Evolutionary conservation across 176 grass and related monocot genomes (phyloP).

Genomic region (Aechmea fasciata): DNA sequence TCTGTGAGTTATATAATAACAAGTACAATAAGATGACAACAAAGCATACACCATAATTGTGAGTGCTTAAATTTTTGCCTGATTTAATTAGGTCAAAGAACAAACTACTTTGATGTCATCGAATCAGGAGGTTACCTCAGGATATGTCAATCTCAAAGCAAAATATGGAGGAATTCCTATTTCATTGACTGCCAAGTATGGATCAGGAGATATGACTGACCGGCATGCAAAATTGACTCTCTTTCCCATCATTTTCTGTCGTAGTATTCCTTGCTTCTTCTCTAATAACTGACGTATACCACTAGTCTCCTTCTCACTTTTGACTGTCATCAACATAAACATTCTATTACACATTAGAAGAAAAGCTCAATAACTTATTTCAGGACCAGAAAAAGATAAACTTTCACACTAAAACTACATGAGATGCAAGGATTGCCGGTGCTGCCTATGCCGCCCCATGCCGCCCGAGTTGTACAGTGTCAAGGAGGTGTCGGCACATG

Average conservation of each 20-base stretch:
- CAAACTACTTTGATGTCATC: conserved; percentile 5
- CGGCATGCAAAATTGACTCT: conserved; percentile 96
- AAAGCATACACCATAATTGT: too few species aligned
- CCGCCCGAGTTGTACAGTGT: too few species aligned
- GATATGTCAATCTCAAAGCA: conserved; percentile 72
- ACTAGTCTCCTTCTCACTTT: conserved; percentile 43
- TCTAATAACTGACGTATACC: conserved; percentile 77
- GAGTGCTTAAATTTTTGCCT: background rate
- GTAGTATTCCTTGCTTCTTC: conserved; percentile 84
- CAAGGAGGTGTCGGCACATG: too few species aligned
- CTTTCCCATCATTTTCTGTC: conserved; percentile 99
- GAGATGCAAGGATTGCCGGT: too few species aligned
- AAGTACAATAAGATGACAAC: background rate
- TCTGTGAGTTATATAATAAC: background rate
- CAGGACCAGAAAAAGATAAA: background rate
- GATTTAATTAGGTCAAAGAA: background rate
- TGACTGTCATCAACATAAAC: conserved; percentile 42
- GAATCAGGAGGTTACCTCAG: conserved; percentile 49
- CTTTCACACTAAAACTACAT: background rate
- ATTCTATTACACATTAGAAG: conserved; percentile 12
- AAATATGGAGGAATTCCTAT: conserved; percentile 96
- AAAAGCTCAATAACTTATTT: background rate
- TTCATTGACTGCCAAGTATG: conserved; percentile 86
- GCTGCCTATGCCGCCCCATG: too few species aligned
- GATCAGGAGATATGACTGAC: conserved; percentile 94